Base-by-base conservation (phyloP, 2,329 filamentous ascomycete genomes). In the Aspergillus neoniger region DNA sequence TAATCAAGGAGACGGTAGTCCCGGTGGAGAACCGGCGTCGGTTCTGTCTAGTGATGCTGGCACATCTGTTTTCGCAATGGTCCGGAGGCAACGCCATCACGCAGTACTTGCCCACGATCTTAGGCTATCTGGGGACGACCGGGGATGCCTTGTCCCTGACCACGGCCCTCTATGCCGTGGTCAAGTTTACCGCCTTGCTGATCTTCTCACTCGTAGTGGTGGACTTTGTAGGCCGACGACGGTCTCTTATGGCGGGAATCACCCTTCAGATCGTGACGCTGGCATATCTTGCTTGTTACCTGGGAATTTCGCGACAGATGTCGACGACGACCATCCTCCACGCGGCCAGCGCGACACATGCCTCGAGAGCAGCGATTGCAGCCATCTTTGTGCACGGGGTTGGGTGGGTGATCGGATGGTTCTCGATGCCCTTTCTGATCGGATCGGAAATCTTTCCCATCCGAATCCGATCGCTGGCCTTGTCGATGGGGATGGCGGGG, bases 361-460 rank as follows among this genome's bases (percentile, higher is more conserved):
- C 79, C 4, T 74, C 73, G 0, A 65, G 78, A 32, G 77, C 67
- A 0, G 80, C 80, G 3, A 74, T 82, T 21, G 79, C 79, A 0
- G 74, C 77, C 2, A 74, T 82, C 19, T 82, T 79, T 51, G 67
- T 81, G 7, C 80, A 82, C 54, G 79, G 72, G 0, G 80, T 82
- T 49, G 80, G 79, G 4, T 82, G 80, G 63, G 73, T 74, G 17
- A 71, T 76, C 21, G 76, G 75, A 65, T 71, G 64, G 72, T 72
- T 55, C 50, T 71, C 76, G 30, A 73, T 82, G 1, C 80, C 80
- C 0, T 82, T 81, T 54, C 71, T 82, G 5, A 80, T 82, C 55
- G 77, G 76, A 4, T 74, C 72, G 1, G 79, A 82, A 58, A 66
- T 81, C 0, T 82, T 78, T 72, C 79, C 80, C 1, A 81, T 81